These are phyloP conservation scores for Ophiobolus disseminans DNA, from an alignment of 2,329 filamentous ascomycete genomes.

Conservation along the genomic window DNA sequence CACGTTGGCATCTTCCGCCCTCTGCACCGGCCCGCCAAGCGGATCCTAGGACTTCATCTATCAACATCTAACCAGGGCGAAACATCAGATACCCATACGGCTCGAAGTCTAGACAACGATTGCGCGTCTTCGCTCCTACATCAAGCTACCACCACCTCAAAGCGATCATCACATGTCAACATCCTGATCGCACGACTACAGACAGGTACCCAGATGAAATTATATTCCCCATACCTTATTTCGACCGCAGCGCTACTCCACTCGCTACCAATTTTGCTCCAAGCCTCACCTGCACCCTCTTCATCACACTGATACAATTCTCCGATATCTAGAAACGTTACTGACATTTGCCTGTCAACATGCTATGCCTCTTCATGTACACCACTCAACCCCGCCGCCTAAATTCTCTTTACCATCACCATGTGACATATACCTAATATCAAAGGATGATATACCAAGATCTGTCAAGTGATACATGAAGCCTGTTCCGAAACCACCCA, in stretches of 20 bases:
- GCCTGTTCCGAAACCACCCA: no score
- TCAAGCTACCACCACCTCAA: conserved; percentile 7
- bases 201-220: conserved; percentile 15
- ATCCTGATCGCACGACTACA: conserved; percentile 16
- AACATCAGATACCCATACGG: no score
- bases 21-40: conserved; percentile 29
- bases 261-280: conserved; percentile 4
- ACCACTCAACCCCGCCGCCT: no score
- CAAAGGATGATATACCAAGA: no score
- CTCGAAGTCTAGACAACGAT: conserved; percentile 10
- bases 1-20: conserved; percentile 22
- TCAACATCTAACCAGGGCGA: conserved; percentile 22
- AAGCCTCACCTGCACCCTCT: conserved; percentile 1
- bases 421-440: no score
- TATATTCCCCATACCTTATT: conserved; percentile 19
- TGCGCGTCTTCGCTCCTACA: conserved; percentile 4
- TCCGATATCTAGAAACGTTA: no score
- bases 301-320: conserved; percentile 3
- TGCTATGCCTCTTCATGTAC: no score
- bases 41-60: conserved; percentile 19
- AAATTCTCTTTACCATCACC: no score
- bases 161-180: conserved; percentile 19
- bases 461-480: neutral
- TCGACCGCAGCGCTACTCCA: conserved; percentile 15
- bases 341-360: no score